Conservation (phyloP, 805 yeast genomes). For the Brettanomyces sp. region DNA sequence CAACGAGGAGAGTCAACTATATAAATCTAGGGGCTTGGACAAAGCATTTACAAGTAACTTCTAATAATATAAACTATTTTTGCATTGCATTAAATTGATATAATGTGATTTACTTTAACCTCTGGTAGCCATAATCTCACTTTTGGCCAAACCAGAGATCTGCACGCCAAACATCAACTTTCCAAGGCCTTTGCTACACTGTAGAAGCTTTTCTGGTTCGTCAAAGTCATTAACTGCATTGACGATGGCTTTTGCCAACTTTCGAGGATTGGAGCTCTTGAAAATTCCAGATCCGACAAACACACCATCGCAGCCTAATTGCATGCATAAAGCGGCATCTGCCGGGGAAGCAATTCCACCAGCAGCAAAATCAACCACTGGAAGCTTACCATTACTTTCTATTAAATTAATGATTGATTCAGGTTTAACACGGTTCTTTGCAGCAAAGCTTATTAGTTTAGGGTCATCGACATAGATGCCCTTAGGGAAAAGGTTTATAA, state of each 20-base stretch:
- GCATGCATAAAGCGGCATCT: conserved; percentile 80
- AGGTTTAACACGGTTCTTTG: conserved; percentile 49
- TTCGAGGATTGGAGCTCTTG: conserved; percentile 63
- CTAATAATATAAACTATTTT: neutral
- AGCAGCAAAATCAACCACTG: conserved; percentile 81
- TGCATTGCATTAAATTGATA: neutral
- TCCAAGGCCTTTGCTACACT: conserved; percentile 62
- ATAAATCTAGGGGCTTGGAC: neutral
- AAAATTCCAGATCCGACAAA: conserved; percentile 76
- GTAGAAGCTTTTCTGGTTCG: conserved; percentile 50
- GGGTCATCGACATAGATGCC: conserved; percentile 27
- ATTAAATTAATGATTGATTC: conserved; percentile 41
- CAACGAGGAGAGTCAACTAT: neutral
- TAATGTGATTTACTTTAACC: neutral
- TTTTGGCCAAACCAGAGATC: conserved; percentile 38
- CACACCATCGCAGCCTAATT: conserved; percentile 70
- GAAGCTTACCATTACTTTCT: conserved; percentile 49
- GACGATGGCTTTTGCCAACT: conserved; percentile 70
- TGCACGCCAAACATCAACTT: conserved; percentile 69
- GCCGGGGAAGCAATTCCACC: conserved; percentile 88
- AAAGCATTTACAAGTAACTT: neutral
- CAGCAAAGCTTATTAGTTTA: conserved; percentile 43
- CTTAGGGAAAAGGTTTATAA: conserved; percentile 14
- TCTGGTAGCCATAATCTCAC: conserved; percentile 38
- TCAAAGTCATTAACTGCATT: conserved; percentile 66